A percentile compares a stretch with the other conserved stretches of the same genome.
Conservation (phyloP, 2,329 filamentous ascomycete genomes). For the Alternaria angustiovoidea region DNA sequence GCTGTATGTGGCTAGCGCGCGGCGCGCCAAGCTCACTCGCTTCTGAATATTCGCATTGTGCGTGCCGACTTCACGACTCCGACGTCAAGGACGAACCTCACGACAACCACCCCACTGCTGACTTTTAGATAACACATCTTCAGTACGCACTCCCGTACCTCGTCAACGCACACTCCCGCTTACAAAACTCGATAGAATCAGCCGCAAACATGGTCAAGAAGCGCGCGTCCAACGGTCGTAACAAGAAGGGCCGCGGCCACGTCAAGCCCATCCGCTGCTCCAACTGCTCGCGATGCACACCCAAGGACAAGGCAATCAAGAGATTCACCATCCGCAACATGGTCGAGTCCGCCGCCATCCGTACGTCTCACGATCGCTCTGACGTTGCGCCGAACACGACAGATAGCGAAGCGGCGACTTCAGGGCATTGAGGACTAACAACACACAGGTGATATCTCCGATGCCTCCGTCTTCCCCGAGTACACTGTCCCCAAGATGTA, state of each 20-base stretch:
- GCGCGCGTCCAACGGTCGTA: slow-evolving; percentile 85
- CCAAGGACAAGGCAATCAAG: slow-evolving; percentile 99
- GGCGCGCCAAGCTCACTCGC: slow-evolving; percentile 25
- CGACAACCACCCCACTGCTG: slow-evolving; percentile 46
- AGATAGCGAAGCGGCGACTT: slow-evolving; percentile 6
- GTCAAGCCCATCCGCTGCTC: slow-evolving; percentile 98
- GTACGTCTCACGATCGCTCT: slow-evolving; percentile 68
- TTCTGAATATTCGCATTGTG: background rate
- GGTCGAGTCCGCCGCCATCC: slow-evolving; percentile 99
- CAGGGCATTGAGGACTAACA: slow-evolving; percentile 33
- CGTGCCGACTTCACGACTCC: slow-evolving; percentile 21
- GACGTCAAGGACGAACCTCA: slow-evolving; percentile 35
- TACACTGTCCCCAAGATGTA: slow-evolving; percentile 99
- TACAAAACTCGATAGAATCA: slow-evolving; percentile 52
- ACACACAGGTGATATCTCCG: slow-evolving; percentile 94
- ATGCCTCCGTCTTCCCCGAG: slow-evolving; percentile 98
- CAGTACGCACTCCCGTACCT: slow-evolving; percentile 37
- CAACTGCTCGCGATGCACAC: slow-evolving; percentile 83
- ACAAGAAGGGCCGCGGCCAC: slow-evolving; percentile 99
- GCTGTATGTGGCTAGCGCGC: slow-evolving; percentile 11
- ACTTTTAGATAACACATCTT: slow-evolving; percentile 49
- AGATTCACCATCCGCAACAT: slow-evolving; percentile 99
- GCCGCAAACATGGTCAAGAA: slow-evolving; percentile 76
- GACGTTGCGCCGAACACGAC: slow-evolving; percentile 5
- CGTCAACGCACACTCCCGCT: slow-evolving; percentile 18